Evolutionary conservation across 2,329 filamentous ascomycete genomes (phyloP).

Genomic region (Nothophaeocryptopus gaeumannii): DNA sequence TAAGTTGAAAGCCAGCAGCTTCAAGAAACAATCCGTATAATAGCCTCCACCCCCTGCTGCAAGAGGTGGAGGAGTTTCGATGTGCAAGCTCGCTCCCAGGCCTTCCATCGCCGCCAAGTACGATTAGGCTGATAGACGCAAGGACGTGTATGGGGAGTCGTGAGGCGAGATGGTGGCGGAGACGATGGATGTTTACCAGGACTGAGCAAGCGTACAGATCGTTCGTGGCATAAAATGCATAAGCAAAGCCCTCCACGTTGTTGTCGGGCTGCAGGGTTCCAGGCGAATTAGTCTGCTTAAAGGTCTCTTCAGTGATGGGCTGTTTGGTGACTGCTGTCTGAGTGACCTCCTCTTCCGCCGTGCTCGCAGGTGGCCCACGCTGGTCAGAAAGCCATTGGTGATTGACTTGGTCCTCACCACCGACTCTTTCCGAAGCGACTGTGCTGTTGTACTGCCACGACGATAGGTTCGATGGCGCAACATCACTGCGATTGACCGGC

Average conservation of each 20-base stretch:
- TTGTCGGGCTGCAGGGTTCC: not conserved
- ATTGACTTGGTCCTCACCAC: too few relatives aligned
- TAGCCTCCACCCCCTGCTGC: slow-evolving; percentile 17
- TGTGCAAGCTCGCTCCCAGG: slow-evolving; percentile 19
- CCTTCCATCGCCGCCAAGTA: slow-evolving; percentile 23
- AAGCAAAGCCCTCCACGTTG: slow-evolving; percentile 19
- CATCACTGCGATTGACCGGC: too few relatives aligned
- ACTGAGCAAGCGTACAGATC: slow-evolving; percentile 31
- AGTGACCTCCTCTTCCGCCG: too few relatives aligned
- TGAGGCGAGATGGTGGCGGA: slow-evolving; percentile 21
- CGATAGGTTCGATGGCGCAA: too few relatives aligned
- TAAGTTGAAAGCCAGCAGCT: slow-evolving; percentile 32
- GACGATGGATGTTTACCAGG: slow-evolving; percentile 30
- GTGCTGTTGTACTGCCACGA: too few relatives aligned
- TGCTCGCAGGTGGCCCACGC: too few relatives aligned
- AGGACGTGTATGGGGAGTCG: slow-evolving; percentile 29
- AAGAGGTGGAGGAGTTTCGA: slow-evolving; percentile 24
- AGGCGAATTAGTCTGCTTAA: not conserved
- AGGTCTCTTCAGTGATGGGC: not conserved
- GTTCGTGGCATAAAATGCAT: slow-evolving; percentile 32
- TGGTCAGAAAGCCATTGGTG: too few relatives aligned
- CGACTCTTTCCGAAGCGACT: too few relatives aligned
- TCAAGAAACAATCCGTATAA: slow-evolving; percentile 30
- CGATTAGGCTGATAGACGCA: slow-evolving; percentile 17
- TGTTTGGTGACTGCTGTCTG: not conserved